Percentiles rank a stretch among this genome's conserved stretches.
Evolutionary conservation across 2,329 filamentous ascomycete genomes (phyloP).

Genomic region (Alternaria longipes): DNA sequence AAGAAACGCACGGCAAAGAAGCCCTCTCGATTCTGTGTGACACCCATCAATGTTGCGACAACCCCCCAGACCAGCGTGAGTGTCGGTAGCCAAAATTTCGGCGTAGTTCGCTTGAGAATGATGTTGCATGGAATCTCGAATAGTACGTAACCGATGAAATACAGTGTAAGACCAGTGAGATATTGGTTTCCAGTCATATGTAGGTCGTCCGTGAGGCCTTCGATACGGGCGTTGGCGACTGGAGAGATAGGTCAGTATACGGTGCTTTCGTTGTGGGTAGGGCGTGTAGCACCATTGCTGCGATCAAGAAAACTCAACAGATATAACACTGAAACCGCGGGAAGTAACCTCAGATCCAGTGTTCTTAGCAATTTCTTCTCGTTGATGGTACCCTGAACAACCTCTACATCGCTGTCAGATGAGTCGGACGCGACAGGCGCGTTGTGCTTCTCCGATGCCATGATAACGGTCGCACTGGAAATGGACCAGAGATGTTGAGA

Average conservation of each 20-base stretch:
- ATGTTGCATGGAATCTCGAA: conserved; percentile 69
- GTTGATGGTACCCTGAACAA: conserved; percentile 51
- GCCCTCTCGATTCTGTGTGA: conserved; percentile 58
- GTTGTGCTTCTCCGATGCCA: conserved; percentile 34
- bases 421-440: conserved; percentile 29
- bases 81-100: conserved; percentile 55
- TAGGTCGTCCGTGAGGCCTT: conserved; percentile 45
- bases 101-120: conserved; percentile 66
- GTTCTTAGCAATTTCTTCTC: conserved; percentile 68
- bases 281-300: conserved; percentile 41
- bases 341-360: conserved; percentile 56
- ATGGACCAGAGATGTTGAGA: not conserved
- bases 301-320: conserved; percentile 51
- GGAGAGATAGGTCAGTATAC: not conserved
- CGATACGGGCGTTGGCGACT: conserved; percentile 59
- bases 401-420: conserved; percentile 42
- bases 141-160: conserved; percentile 65
- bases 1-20: conserved; percentile 60
- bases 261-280: not conserved
- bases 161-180: conserved; percentile 70
- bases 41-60: conserved; percentile 61
- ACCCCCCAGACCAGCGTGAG: conserved; percentile 62
- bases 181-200: conserved; percentile 62
- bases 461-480: conserved; percentile 10
- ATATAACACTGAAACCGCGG: conserved; percentile 55